Conservation (phyloP, 345 rosid species). For the Eucalyptus victrix region DNA sequence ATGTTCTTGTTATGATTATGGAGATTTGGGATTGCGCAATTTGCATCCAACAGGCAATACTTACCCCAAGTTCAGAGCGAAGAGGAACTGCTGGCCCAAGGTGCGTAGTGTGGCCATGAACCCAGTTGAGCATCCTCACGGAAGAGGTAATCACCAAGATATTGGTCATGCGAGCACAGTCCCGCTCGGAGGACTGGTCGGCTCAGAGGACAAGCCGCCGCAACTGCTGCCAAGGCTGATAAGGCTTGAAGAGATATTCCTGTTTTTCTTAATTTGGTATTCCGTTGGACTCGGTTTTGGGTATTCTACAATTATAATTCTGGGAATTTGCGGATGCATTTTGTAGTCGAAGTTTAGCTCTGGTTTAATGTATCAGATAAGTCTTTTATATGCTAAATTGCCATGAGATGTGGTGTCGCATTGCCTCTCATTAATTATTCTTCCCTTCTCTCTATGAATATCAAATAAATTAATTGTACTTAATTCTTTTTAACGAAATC, state of each 20-base stretch:
- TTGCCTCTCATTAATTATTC: not conserved
- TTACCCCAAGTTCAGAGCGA: too few relatives aligned
- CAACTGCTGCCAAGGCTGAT: constrained; percentile 23
- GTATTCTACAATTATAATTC: not conserved
- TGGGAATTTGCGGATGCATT: not conserved
- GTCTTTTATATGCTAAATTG: not conserved
- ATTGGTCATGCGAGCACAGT: constrained; percentile 44
- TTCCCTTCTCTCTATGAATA: not conserved
- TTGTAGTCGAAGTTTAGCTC: not conserved
- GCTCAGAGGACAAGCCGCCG: constrained; percentile 24
- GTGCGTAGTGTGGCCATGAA: too few relatives aligned
- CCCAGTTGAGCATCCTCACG: too few relatives aligned
- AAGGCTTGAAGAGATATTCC: not conserved
- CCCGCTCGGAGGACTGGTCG: constrained; percentile 39
- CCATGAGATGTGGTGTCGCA: not conserved
- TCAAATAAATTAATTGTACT: not conserved
- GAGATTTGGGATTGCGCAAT: too few relatives aligned
- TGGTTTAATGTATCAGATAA: not conserved
- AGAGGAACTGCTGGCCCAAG: too few relatives aligned
- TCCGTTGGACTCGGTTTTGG: not conserved
- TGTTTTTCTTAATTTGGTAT: not conserved
- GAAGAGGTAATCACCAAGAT: constrained; percentile 13
- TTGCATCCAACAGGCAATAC: too few relatives aligned
- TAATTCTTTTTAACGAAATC: fast-evolving
- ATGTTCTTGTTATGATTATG: too few relatives aligned